A percentile compares a stretch with the other conserved stretches of the same genome.
Evolutionary conservation across 768 basidiomycete species (phyloP).

Genomic region (Leccinellum luteum): DNA sequence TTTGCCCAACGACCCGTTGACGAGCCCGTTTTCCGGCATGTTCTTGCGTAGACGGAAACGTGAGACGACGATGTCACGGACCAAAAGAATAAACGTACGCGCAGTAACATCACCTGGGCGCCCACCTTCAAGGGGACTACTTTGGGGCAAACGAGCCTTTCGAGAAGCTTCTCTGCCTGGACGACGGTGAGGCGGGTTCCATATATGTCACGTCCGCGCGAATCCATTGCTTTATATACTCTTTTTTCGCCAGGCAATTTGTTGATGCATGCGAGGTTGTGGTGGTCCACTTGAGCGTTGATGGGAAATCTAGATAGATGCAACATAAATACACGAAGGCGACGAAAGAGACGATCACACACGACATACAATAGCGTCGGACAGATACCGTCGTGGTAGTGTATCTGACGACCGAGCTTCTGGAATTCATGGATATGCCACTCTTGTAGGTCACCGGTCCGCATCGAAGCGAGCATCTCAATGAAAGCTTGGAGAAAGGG

Average conservation of each 20-base stretch:
- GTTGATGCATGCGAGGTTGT: conserved; percentile 22
- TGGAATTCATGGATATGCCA: conserved; percentile 70
- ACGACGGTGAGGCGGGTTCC: conserved; percentile 29
- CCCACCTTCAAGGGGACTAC: conserved; percentile 53
- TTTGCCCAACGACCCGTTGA: conserved; percentile 91
- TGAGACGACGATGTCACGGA: not conserved
- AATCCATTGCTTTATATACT: conserved; percentile 43
- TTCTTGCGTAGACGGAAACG: conserved; percentile 25
- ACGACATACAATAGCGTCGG: conserved; percentile 82
- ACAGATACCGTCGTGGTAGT: conserved; percentile 76
- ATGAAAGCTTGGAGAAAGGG: conserved; percentile 68
- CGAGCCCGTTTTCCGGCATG: conserved; percentile 37
- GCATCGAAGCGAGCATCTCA: conserved; percentile 97
- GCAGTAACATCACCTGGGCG: conserved; percentile 78
- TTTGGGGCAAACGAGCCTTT: conserved; percentile 49
- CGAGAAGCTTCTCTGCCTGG: conserved; percentile 35
- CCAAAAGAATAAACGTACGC: conserved; percentile 18
- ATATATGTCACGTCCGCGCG: conserved; percentile 41
- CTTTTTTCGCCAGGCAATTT: conserved; percentile 27
- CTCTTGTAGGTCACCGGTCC: conserved; percentile 70
- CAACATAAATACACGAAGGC: not conserved
- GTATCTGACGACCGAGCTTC: conserved; percentile 57
- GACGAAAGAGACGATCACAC: not conserved
- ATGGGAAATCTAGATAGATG: conserved; percentile 24
- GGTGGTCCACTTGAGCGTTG: conserved; percentile 26